Evolutionary conservation across 805 yeast species (phyloP).

Genomic region (Pichia nakasei): DNA sequence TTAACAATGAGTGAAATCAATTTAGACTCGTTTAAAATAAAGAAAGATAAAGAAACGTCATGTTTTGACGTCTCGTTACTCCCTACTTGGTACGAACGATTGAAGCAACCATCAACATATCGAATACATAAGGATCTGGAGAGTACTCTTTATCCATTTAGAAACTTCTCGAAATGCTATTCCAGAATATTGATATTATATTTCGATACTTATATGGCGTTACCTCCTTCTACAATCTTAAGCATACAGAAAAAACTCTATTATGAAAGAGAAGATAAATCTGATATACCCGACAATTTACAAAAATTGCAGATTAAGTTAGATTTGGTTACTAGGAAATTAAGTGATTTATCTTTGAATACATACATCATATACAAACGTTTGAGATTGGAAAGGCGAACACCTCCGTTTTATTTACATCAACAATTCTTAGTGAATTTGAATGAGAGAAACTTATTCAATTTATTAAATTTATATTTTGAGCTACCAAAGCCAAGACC

Average conservation of each 20-base stretch:
- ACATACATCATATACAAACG: conserved; percentile 9
- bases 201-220: conserved; percentile 1
- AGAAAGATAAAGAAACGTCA: background rate
- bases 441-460: conserved; percentile 1
- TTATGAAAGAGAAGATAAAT: background rate
- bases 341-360: conserved; percentile 6
- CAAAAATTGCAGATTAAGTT: conserved; percentile 4
- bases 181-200: conserved; percentile 1
- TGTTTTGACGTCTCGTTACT: background rate
- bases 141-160: background rate
- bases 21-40: background rate
- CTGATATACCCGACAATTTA: background rate
- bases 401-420: conserved; percentile 14
- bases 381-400: conserved; percentile 4
- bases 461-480: conserved; percentile 13
- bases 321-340: conserved; percentile 2
- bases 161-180: conserved; percentile 7
- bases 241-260: background rate
- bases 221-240: conserved; percentile 1
- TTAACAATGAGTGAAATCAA: background rate
- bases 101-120: conserved; percentile 4
- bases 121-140: background rate
- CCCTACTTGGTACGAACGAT: conserved; percentile 8
- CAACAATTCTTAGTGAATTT: conserved; percentile 12
- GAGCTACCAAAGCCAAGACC: conserved; percentile 15